These are phyloP conservation scores for Piloderma croceum DNA, from an alignment of 768 basidiomycete genomes.

Conservation along the genomic window DNA sequence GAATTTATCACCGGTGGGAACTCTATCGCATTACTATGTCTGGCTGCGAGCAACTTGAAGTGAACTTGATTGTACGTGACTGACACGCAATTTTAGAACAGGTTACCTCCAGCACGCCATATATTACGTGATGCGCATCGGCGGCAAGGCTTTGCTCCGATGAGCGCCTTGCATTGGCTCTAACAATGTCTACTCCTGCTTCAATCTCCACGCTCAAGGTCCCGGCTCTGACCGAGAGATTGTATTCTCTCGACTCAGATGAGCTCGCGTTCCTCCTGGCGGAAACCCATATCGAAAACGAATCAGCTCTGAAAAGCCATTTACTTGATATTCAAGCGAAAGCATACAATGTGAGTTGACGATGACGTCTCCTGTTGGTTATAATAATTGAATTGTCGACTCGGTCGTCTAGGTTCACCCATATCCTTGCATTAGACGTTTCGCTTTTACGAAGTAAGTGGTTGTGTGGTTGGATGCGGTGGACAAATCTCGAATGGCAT, in stretches of 20 bases:
- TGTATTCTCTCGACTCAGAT: constrained; percentile 1
- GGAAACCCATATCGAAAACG: constrained; percentile 25
- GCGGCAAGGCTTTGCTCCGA: too few relatives aligned
- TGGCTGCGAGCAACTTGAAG: too few relatives aligned
- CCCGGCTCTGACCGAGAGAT: background rate
- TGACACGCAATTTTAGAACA: too few relatives aligned
- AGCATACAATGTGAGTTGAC: constrained; percentile 25
- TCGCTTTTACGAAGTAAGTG: constrained; percentile 20
- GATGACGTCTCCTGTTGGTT: background rate
- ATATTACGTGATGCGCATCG: too few relatives aligned
- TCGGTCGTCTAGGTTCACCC: constrained; percentile 18
- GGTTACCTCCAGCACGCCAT: too few relatives aligned
- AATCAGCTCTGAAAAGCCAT: constrained; percentile 25
- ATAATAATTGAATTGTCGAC: constrained; percentile 1
- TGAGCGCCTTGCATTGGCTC: too few relatives aligned
- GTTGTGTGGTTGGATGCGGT: background rate
- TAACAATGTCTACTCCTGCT: too few relatives aligned
- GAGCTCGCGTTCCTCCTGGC: constrained; percentile 24
- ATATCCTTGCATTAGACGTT: constrained; percentile 22
- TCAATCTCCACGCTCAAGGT: too few relatives aligned
- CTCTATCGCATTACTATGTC: too few relatives aligned
- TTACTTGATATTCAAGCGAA: constrained; percentile 28
- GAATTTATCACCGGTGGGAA: too few relatives aligned
- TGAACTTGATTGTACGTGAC: too few relatives aligned
- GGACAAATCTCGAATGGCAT: background rate